Base-by-base conservation (phyloP, 805 yeast species). In the Blastobotrys muscicola region DNA sequence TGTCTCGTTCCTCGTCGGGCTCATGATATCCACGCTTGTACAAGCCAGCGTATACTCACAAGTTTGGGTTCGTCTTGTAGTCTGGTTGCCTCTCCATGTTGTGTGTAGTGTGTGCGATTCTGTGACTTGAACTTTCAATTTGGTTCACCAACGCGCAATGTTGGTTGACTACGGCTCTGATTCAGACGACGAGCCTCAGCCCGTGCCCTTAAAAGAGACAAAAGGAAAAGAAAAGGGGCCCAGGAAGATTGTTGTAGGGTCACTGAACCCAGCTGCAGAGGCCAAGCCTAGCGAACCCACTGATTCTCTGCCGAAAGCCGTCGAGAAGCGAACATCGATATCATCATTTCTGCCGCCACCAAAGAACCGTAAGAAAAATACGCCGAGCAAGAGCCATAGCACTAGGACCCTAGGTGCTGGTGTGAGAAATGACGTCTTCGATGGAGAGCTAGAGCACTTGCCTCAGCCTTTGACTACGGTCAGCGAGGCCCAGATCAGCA, bases 401-500 rank as follows among this genome's bases (percentile, higher is more conserved):
- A 12, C 14, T 12, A 12, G 16, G n/a, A 14, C 34, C 5, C 13
- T 20, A 6, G 26, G 26, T 7, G 13, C 34, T 7, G 34, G 34
- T 32, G 34, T 12, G 14, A 13, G 14, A 32, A 36, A 34, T 29
- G 35, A 20, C 6, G 26, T 20, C 6, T 20, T 51, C 37, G 56
- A 52, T 29, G 56, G 56, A 4, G 54, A 51, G 14, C 36, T 51
- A 8, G 33, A 26, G 3, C 16, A 12, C 5, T 37, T 4, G 32
- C 11, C 11, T 9, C 26, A n/a, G n/a, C 13, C 33, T 20, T 26
- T 26, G 12, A 8, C 4, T 33, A 16, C 3, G 33, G 16, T 8
- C 26, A 12, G 8, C 9, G 11, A 9, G 20, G 15, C 5, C 16
- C 14, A 12, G 39, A 16, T 26, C 11, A 20, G 23, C 20, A 30